phyloP scores from a whole-genome alignment of 2,329 filamentous ascomycete species.

The Trichoderma koningii region DNA sequence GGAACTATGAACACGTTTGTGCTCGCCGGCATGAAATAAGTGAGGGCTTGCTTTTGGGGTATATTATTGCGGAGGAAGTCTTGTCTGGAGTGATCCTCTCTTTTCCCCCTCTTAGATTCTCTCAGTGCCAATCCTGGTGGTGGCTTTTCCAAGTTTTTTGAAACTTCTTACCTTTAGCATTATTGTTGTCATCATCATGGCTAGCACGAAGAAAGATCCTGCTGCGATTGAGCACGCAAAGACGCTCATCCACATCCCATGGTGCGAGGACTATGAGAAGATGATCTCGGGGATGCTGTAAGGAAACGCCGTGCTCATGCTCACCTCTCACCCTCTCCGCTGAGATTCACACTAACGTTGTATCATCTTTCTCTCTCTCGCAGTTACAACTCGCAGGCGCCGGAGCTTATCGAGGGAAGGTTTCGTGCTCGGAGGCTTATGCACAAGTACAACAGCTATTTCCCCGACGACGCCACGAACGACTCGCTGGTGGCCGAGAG shows the following conservation, averaged over 20 bases:
- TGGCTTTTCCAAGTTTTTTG: neutral
- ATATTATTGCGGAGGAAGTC: conserved; percentile 11
- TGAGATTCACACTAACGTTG: neutral
- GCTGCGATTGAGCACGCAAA: conserved; percentile 49
- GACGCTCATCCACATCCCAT: conserved; percentile 53
- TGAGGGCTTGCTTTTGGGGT: neutral
- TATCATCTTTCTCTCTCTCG: neutral
- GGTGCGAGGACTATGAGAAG: conserved; percentile 63
- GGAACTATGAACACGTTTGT: conserved; percentile 22
- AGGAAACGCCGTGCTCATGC: conserved; percentile 26
- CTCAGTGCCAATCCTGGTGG: neutral
- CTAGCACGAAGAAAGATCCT: conserved; percentile 42
- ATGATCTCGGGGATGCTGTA: conserved; percentile 67
- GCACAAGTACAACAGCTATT: conserved; percentile 60
- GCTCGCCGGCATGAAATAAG: neutral
- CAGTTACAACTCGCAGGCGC: conserved; percentile 54
- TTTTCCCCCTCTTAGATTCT: neutral
- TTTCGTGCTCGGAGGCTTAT: conserved; percentile 57
- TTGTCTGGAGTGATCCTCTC: neutral
- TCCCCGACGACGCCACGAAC: conserved; percentile 50
- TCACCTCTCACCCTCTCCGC: neutral
- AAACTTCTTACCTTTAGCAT: neutral
- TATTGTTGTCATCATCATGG: conserved; percentile 32
- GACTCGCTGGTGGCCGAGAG: conserved; percentile 45
- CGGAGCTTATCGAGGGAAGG: conserved; percentile 53